These are phyloP conservation scores for Coemansia sp. DNA, from an alignment of 192 early-diverging fungal species.

Conservation along the genomic window DNA sequence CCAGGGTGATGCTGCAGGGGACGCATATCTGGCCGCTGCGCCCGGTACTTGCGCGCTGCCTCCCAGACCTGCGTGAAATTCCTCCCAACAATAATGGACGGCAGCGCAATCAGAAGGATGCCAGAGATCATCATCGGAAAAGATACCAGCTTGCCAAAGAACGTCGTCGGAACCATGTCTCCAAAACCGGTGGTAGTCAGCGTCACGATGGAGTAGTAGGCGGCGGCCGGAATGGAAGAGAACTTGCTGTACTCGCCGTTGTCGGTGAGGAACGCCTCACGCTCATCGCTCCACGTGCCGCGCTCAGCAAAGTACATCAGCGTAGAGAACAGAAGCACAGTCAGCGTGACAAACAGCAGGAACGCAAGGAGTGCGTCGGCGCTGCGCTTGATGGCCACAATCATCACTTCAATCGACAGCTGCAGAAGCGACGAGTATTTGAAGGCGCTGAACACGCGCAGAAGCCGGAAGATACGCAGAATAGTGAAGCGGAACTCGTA, in stretches of 20 bases:
- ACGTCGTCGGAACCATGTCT: constrained; percentile 79
- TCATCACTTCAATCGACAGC: constrained; percentile 83
- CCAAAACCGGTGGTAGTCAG: constrained; percentile 80
- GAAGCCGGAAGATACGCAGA: constrained; percentile 70
- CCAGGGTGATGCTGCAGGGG: constrained; percentile 15
- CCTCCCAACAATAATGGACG: constrained; percentile 81
- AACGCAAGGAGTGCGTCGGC: constrained; percentile 73
- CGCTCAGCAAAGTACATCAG: constrained; percentile 82
- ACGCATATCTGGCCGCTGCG: constrained; percentile 20
- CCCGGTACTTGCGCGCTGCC: constrained; percentile 53
- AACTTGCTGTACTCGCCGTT: constrained; percentile 73
- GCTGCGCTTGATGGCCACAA: constrained; percentile 72
- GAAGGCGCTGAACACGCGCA: constrained; percentile 78
- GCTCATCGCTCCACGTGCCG: constrained; percentile 69
- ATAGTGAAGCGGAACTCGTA: constrained; percentile 84
- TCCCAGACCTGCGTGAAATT: constrained; percentile 86
- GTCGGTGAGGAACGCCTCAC: constrained; percentile 64
- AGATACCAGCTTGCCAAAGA: constrained; percentile 74
- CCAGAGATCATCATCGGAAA: constrained; percentile 83
- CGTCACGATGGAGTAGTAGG: constrained; percentile 77
- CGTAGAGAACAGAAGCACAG: constrained; percentile 71
- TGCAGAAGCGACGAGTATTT: constrained; percentile 79
- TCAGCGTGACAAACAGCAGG: constrained; percentile 72
- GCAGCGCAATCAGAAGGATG: constrained; percentile 76
- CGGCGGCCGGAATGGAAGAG: constrained; percentile 75